Evolutionary conservation across 345 rosid genomes (phyloP).

Genomic region (Brassica carinata): DNA sequence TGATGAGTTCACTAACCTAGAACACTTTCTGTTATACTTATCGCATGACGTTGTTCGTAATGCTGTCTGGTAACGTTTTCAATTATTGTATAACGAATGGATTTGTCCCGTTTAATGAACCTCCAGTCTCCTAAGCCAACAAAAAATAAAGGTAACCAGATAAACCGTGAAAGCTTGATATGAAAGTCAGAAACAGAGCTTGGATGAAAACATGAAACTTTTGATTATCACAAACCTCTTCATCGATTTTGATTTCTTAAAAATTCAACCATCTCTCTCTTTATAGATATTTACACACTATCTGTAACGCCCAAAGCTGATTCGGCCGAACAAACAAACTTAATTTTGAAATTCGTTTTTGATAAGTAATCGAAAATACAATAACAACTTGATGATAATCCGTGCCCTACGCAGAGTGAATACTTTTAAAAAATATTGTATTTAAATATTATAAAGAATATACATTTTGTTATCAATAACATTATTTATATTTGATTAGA

Average conservation of each 20-base stretch:
- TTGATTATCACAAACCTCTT: not conserved
- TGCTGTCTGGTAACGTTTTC: not conserved
- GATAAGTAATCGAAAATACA: too few species aligned
- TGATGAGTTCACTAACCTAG: slow-evolving; percentile 12
- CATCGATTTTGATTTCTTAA: slow-evolving; percentile 15
- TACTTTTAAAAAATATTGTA: too few species aligned
- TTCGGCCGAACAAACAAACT: too few species aligned
- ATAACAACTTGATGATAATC: too few species aligned
- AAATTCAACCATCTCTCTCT: not conserved
- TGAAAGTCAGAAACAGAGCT: not conserved
- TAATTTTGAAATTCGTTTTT: too few species aligned
- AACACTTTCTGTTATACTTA: not conserved
- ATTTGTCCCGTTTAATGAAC: not conserved
- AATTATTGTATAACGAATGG: not conserved
- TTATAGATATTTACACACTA: too few species aligned
- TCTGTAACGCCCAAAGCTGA: too few species aligned
- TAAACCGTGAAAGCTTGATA: not conserved
- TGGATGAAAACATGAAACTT: not conserved
- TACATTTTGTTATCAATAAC: too few species aligned
- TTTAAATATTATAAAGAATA: too few species aligned
- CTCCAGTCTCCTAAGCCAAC: not conserved
- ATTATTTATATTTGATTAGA: too few species aligned
- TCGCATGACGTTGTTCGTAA: slow-evolving; percentile 10
- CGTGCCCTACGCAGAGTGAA: too few species aligned
- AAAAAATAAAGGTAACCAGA: not conserved